Base-by-base conservation (phyloP, 73 alveolate species). In the Paramecium bursaria region DNA sequence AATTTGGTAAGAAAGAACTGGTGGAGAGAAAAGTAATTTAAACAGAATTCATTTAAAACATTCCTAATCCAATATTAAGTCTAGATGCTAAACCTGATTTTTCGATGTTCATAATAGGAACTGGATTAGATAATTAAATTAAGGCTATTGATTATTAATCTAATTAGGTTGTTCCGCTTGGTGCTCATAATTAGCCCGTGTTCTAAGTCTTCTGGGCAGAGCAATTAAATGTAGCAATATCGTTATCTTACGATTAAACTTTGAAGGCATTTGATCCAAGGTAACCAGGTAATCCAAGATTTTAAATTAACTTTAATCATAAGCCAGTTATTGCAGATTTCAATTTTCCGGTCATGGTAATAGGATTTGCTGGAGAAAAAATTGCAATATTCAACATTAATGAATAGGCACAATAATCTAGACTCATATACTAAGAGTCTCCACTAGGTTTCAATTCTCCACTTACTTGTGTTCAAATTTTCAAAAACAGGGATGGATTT, bases 291-390 rank as follows among this genome's bases (percentile, higher is more conserved):
- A 39, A 67, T 11, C 53, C 82, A 33, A 67, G 82, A 67, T 42
- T 35, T 67, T 67, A 67, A 67, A 25, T 42, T 67, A 14, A 67
- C 33, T 67, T 67, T 4, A 25, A 67, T 25, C 21, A 67, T n/a
- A 67, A 67, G 1, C 82, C 82, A 67, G 14, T 67, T 0, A 57
- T 67, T 4, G 49, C 82, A 21, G 82, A 67, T 67, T 67, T 44
- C 14, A 33, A 17, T 35, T 35, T 35, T 47, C 82, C 82, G 44
- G 14, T 67, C 17, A 25, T 67, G 23, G 82, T 67, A 5, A 67
- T 67, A 25, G 82, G 82, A 33, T 67, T 67, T 67, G 82, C 82
- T 30, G 7, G 57, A 21, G 82, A 67, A 67, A 67, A 67, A 42
- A 25, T 67, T 25, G 22, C 82, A 33, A 67, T 67, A 1, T 39